Evolutionary conservation across 768 basidiomycete species (phyloP).

Genomic region (Crucibulum laeve): DNA sequence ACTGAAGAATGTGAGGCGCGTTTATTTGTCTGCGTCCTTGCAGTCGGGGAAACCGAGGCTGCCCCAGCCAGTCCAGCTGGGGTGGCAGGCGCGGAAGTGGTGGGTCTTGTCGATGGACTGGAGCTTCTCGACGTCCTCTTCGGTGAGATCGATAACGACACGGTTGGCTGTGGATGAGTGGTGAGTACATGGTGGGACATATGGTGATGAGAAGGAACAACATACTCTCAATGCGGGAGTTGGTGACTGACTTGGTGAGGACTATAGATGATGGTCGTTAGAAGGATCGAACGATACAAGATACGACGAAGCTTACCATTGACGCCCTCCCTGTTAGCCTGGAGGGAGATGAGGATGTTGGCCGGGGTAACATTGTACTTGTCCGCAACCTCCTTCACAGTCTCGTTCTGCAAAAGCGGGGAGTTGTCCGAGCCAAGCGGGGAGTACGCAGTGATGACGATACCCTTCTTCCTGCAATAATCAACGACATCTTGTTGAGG

Average conservation of each 20-base stretch:
- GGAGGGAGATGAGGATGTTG: slow-evolving; percentile 69
- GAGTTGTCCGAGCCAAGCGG: slow-evolving; percentile 72
- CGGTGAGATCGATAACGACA: slow-evolving; percentile 55
- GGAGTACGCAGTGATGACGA: slow-evolving; percentile 74
- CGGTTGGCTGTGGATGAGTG: slow-evolving; percentile 41
- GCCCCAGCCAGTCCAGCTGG: slow-evolving; percentile 62
- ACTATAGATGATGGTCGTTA: slow-evolving; percentile 25
- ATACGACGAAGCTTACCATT: slow-evolving; percentile 28
- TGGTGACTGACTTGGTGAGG: slow-evolving; percentile 75
- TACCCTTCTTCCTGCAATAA: slow-evolving; percentile 59
- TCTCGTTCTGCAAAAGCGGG: slow-evolving; percentile 57
- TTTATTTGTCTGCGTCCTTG: slow-evolving; percentile 12
- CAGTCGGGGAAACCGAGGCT: slow-evolving; percentile 58
- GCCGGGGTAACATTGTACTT: slow-evolving; percentile 56
- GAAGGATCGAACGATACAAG: neutral
- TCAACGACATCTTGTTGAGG: slow-evolving; percentile 62
- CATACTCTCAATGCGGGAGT: slow-evolving; percentile 54
- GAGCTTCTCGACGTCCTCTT: slow-evolving; percentile 57
- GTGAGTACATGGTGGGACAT: neutral
- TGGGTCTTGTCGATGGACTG: slow-evolving; percentile 53
- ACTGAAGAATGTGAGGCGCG: neutral
- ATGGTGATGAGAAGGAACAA: slow-evolving; percentile 3
- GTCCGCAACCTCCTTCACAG: slow-evolving; percentile 58
- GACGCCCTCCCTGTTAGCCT: slow-evolving; percentile 62
- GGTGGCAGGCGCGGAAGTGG: slow-evolving; percentile 64